Evolutionary conservation across 192 early-diverging fungal species (phyloP).

Genomic region (Paraglomus occultum): DNA sequence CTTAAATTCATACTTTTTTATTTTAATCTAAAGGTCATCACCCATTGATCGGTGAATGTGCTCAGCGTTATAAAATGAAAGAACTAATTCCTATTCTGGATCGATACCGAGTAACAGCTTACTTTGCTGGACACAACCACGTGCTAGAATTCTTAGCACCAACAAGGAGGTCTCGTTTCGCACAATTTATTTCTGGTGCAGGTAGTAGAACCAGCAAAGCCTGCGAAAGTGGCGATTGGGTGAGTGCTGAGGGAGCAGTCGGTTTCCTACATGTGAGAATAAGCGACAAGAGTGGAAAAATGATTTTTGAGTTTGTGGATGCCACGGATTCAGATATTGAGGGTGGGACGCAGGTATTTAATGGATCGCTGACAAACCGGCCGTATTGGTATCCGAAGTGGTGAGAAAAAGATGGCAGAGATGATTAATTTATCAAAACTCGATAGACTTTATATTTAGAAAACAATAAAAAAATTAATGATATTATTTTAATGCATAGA

Average conservation of each 20-base stretch:
- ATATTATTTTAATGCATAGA: too few relatives aligned
- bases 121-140: slow-evolving; percentile 21
- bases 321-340: too few relatives aligned
- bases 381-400: slow-evolving; percentile 9
- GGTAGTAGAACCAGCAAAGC: slow-evolving; percentile 4
- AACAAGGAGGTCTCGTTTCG: not conserved
- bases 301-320: not conserved
- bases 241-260: not conserved
- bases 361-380: not conserved
- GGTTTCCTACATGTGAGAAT: slow-evolving; percentile 19
- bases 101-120: slow-evolving; percentile 14
- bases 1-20: not conserved
- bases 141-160: slow-evolving; percentile 17
- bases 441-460: too few relatives aligned
- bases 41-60: slow-evolving; percentile 14
- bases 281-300: not conserved
- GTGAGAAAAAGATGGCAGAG: too few relatives aligned
- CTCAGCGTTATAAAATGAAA: not conserved
- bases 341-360: slow-evolving; percentile 9
- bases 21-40: slow-evolving; percentile 21
- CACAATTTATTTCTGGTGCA: slow-evolving; percentile 20
- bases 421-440: too few relatives aligned
- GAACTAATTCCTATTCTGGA: not conserved
- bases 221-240: slow-evolving; percentile 19
- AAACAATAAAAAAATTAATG: too few relatives aligned